Conservation (phyloP, 2,329 filamentous ascomycete species). For the Fusarium sp. region DNA sequence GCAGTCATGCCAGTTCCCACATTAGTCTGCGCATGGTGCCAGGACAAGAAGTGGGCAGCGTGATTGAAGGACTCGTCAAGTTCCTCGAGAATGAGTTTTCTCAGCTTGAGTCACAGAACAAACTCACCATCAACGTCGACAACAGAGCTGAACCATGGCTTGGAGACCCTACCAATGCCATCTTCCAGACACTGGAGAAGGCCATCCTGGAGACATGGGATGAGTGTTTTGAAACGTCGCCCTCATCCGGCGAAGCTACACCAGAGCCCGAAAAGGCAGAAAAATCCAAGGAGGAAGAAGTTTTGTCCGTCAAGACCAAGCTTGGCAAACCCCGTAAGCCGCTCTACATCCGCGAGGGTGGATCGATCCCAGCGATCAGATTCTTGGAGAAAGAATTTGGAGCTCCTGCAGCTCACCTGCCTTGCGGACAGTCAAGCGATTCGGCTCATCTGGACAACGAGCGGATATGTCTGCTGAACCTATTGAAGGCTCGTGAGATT, state of each 20-base stretch:
- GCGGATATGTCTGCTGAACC: conserved; percentile 84
- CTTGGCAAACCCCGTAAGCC: conserved; percentile 65
- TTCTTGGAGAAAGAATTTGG: conserved; percentile 95
- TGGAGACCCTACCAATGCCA: conserved; percentile 87
- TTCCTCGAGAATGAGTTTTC: conserved; percentile 79
- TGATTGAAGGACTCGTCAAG: conserved; percentile 71
- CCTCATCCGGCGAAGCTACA: conserved; percentile 20
- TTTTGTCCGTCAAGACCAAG: conserved; percentile 28
- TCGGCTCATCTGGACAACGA: conserved; percentile 96
- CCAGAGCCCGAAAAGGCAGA: conserved; percentile 14
- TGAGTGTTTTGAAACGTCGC: conserved; percentile 53
- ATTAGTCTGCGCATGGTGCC: conserved; percentile 93
- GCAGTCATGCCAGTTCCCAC: conserved; percentile 85
- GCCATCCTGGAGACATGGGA: conserved; percentile 89
- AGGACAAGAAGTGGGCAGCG: conserved; percentile 85
- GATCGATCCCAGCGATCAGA: conserved; percentile 91
- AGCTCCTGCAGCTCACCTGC: conserved; percentile 90
- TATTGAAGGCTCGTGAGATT: conserved; percentile 92
- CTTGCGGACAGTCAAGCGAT: conserved; percentile 94
- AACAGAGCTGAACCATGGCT: conserved; percentile 97
- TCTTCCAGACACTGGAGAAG: conserved; percentile 87
- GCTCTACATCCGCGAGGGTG: conserved; percentile 94
- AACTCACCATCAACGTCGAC: conserved; percentile 82
- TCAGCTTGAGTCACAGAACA: conserved; percentile 81
- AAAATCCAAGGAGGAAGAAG: conserved; percentile 28